Conservation (phyloP, 2,329 filamentous ascomycete species). For the Fusarium tanahbumbuense region DNA sequence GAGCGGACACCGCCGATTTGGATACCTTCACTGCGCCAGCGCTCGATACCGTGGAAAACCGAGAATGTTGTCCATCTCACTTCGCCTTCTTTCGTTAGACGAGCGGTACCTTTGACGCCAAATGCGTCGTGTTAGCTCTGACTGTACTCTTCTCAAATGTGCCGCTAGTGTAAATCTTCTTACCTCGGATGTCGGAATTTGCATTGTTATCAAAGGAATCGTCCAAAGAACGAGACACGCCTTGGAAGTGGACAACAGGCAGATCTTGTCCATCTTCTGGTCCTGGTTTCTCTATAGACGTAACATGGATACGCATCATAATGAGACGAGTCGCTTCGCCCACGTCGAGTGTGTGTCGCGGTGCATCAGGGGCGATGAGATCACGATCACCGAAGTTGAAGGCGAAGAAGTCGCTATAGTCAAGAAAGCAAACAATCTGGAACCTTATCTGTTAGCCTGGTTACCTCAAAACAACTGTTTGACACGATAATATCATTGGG, state of each 20-base stretch:
- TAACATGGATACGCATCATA: slow-evolving; percentile 73
- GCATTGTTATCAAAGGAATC: slow-evolving; percentile 75
- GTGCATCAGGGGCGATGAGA: slow-evolving; percentile 55
- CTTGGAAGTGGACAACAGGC: slow-evolving; percentile 76
- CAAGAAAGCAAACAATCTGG: slow-evolving; percentile 63
- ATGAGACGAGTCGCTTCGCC: slow-evolving; percentile 78
- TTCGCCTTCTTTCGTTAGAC: slow-evolving; percentile 75
- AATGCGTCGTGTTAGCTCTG: slow-evolving; percentile 41
- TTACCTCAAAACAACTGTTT: neutral
- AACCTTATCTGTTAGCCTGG: slow-evolving; percentile 34
- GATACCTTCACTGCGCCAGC: slow-evolving; percentile 81
- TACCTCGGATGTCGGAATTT: slow-evolving; percentile 73
- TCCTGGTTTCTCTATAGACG: slow-evolving; percentile 68
- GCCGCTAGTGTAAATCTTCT: slow-evolving; percentile 35
- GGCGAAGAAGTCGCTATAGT: slow-evolving; percentile 77
- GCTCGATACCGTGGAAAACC: slow-evolving; percentile 71
- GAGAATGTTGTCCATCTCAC: slow-evolving; percentile 80
- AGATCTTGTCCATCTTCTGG: slow-evolving; percentile 66
- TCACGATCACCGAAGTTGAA: slow-evolving; percentile 73
- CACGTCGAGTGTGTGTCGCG: slow-evolving; percentile 65
- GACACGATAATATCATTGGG: neutral
- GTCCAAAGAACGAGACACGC: slow-evolving; percentile 71
- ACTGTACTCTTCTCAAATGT: neutral
- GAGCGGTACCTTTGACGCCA: slow-evolving; percentile 64
- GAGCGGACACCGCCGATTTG: slow-evolving; percentile 76